Evolutionary conservation across 140 eudicot genomes (phyloP), one percentile per base, ranked within the genome.

Genomic region (Ambrosia hybrid): DNA sequence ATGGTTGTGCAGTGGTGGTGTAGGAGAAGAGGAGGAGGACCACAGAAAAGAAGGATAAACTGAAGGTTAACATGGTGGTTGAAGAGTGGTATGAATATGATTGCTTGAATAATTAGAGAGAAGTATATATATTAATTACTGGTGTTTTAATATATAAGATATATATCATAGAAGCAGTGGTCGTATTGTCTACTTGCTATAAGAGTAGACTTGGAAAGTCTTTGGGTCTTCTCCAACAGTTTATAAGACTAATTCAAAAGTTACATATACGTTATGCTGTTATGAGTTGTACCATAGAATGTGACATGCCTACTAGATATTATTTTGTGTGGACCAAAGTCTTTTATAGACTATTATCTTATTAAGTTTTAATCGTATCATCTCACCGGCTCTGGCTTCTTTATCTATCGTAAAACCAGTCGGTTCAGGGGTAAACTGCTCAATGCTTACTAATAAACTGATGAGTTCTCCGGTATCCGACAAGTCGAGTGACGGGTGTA

Each of bases 51-150:
- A 76, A 76, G 49, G 15, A 53, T 14, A 68, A 38, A 37, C 9
- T 37, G 41, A 57, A 73, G 66, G 15, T 45, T 36, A 68, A 5
- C 87, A 79, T 79, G 52, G 9, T 77, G 70, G 63, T 34, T 58
- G 45, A 53, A 81, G 79, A 46, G 53, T 48, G 10, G 53, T 10
- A 3, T 48, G 53, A 48, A n/a, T n/a, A n/a, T n/a, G n/a, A n/a
- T 48, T 48, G 53, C 13, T 48, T 48, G 53, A 48, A 48, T 48
- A 7, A 48, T 46, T 2, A 46, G 52, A 46, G 52, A 46, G n/a
- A n/a, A n/a, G n/a, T n/a, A n/a, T 7, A 46, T 1, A n/a, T n/a
- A n/a, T n/a, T 46, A 46, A 10, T 2, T 8, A 10, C 1, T 9
- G 53, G 14, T 48, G 53, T 9, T 48, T 2, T 21, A 21, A 21